Base-by-base conservation (phyloP, 106 monocot species). In the Agapanthus africanus region DNA sequence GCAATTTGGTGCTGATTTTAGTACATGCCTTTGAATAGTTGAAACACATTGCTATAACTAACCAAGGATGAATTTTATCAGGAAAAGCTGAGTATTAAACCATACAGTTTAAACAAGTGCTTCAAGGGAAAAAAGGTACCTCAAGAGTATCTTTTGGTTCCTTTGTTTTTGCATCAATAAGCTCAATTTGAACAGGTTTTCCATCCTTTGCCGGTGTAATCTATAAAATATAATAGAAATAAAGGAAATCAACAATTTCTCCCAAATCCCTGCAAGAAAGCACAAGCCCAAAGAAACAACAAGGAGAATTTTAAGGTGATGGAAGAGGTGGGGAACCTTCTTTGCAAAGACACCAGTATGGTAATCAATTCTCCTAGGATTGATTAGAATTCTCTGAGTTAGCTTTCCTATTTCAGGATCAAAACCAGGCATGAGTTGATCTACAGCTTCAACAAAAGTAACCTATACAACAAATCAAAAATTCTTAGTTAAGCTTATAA, bases 371-470 rank as follows among this genome's bases (percentile, higher is more conserved):
- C 79, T 97, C 66, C 95, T 78, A 56, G 95, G 84, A 80, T 91
- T 97, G 33, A 97, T 75, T 42, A 97, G 87, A 74, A 97, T 71
- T 71, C 91, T 88, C 68, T 97, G 95, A 22, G 95, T 91, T 68
- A 97, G 76, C 54, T 97, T 97, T 66, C 91, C 91, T 75, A 92
- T 92, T 52, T 97, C 97, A 74, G 97, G 97, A 72, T 92, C 97
- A 89, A 97, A 97, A 44, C 97, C 97, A 84, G 97, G 97, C 89
- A 97, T 97, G 25, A 91, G 84, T 77, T 97, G 95, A 87, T 97
- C 97, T 39, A 97, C 69, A 64, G 87, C 91, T 83, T 97, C 92
- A 75, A 92, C 75, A 85, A 97, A 97, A 40, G 92, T 92, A 44
- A 97, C 95, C 91, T 95, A 85, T 54, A n/a, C 13, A 68, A 49